phyloP scores from a whole-genome alignment of 2,329 filamentous ascomycete genomes.

The Penicillium sp. region DNA sequence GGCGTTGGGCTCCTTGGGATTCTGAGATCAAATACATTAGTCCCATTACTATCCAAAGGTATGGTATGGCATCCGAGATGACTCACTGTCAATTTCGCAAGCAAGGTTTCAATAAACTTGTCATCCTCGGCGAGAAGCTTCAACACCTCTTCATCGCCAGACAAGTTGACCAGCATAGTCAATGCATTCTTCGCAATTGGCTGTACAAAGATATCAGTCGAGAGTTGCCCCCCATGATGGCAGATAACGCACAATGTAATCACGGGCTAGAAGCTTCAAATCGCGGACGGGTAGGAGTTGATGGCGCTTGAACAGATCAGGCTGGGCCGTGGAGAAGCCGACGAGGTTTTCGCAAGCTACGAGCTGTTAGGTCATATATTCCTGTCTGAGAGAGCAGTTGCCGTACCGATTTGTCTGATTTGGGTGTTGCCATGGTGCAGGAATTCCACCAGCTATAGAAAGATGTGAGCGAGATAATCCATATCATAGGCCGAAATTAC shows the following conservation, averaged over 20 bases:
- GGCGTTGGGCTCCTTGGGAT: constrained; percentile 63
- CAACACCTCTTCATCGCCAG: constrained; percentile 70
- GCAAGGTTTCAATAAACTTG: constrained; percentile 64
- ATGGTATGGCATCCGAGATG: constrained; percentile 29
- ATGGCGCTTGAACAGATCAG: constrained; percentile 72
- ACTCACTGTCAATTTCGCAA: constrained; percentile 67
- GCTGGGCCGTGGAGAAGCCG: constrained; percentile 68
- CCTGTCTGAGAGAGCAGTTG: not conserved
- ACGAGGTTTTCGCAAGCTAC: constrained; percentile 75
- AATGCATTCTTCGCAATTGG: constrained; percentile 87
- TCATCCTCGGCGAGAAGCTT: constrained; percentile 67
- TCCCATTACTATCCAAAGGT: not conserved
- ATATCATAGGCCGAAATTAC: constrained; percentile 6
- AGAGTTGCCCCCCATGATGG: not conserved
- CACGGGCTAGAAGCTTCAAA: constrained; percentile 74
- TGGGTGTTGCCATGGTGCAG: constrained; percentile 86
- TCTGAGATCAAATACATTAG: constrained; percentile 17
- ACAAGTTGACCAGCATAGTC: constrained; percentile 69
- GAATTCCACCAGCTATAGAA: constrained; percentile 59
- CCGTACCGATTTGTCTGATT: constrained; percentile 66
- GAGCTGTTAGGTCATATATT: constrained; percentile 12
- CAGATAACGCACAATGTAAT: constrained; percentile 59
- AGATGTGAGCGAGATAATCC: not conserved
- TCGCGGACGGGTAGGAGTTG: constrained; percentile 72
- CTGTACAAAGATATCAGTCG: constrained; percentile 36